Evolutionary conservation across 768 basidiomycete species (phyloP), one percentile per base, ranked within the genome.

Genomic region (Xerocomellus amylosporus): DNA sequence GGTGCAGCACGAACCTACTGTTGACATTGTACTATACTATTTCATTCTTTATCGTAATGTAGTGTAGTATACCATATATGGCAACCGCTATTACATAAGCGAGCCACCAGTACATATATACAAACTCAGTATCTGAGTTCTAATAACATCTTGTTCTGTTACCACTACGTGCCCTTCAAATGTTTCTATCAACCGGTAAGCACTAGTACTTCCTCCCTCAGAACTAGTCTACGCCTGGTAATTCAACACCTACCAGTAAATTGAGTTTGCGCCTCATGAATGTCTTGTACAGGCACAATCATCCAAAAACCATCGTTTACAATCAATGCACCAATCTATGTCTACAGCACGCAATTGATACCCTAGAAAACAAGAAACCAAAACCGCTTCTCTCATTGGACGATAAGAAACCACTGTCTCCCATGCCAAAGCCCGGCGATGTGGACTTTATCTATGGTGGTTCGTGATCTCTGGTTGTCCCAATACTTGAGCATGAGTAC

Each of bases 401-500:
- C 58, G 70, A 72, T 19, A 65, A 70, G 31, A 64, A 34, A 66
- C 75, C 62, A 61, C 72, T 70, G 10, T 73, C 71, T 24, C 63
- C 68, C 0, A 77, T 90, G 76, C 88, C 88, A 8, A 72, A 73
- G 54, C 79, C 75, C 37, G 79, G 78, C 5, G 80, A 83, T 14
- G 79, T 88, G 3, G 86, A 88, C 58, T 79, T 90, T 50, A 81
- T 90, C n/a, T 87, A 78, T 67, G 87, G 88, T 54, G 86, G 87
- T 85, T 70, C 44, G 78, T 68, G 17, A 40, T 59, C 51, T 17
- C 46, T 13, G 13, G 6, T 45, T 48, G 17, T 46, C 26, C 46
- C n/a, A 3, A 12, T 48, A 26, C 40, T 24, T 42, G 33, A 15
- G 19, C 30, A 38, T 31, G 40, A 51, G 24, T 54, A 44, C 51